A percentile compares a stretch with the other conserved stretches of the same genome.
These are phyloP conservation scores for Peronospora belbahrii DNA, from an alignment of 352 stramenopile species.

Conservation along the genomic window DNA sequence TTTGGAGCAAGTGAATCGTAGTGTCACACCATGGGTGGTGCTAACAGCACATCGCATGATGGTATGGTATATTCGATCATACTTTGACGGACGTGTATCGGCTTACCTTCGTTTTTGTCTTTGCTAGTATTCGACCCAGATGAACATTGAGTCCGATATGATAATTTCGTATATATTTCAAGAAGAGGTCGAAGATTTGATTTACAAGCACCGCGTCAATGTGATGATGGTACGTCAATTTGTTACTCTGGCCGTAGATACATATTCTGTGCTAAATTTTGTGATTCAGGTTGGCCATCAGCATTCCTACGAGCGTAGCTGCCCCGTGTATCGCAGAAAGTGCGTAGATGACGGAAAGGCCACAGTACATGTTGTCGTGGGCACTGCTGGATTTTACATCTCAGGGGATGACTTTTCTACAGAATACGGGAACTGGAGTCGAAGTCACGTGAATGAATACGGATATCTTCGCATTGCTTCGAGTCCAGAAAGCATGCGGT, in stretches of 20 bases:
- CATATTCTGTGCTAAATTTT: constrained; percentile 6
- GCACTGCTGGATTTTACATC: constrained; percentile 62
- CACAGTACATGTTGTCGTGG: constrained; percentile 70
- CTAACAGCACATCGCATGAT: constrained; percentile 88
- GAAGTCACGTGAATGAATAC: constrained; percentile 57
- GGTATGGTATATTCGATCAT: constrained; percentile 19
- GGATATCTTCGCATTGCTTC: constrained; percentile 52
- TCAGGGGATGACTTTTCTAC: constrained; percentile 46
- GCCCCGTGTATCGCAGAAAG: constrained; percentile 56
- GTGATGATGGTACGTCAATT: constrained; percentile 61
- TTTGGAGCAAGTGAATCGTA: constrained; percentile 71
- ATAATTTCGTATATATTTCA: constrained; percentile 70
- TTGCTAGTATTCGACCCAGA: constrained; percentile 47
- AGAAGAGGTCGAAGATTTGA: constrained; percentile 84
- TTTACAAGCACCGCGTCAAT: constrained; percentile 82
- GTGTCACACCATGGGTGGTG: constrained; percentile 85
- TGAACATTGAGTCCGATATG: constrained; percentile 46
- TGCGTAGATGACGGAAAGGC: constrained; percentile 47
- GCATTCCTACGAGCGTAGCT: constrained; percentile 87
- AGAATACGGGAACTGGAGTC: constrained; percentile 57
- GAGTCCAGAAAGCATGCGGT: constrained; percentile 28
- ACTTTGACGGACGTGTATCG: background rate
- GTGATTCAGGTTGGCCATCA: constrained; percentile 73
- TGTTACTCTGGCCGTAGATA: background rate
- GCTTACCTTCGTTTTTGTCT: background rate